phyloP scores from a whole-genome alignment of 106 monocot genomes.

The Ottelia alismoides region DNA sequence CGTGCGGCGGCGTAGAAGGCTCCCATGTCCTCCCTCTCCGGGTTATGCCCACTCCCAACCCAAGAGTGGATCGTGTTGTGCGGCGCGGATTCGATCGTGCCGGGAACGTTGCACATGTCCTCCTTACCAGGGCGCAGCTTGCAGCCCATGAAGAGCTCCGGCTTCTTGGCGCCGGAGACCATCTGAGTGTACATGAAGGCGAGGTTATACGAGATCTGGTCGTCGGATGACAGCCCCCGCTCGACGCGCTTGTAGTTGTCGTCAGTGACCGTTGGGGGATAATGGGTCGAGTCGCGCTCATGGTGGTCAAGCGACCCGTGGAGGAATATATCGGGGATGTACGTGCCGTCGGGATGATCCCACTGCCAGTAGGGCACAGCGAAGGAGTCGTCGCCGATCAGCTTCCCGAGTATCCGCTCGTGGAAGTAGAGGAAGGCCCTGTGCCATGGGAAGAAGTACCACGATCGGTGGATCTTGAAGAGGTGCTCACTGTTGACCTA shows the following conservation, averaged over 20 bases:
- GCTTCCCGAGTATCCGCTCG: conserved; percentile 25
- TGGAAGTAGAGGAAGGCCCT: conserved; percentile 25
- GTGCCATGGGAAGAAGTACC: conserved; percentile 25
- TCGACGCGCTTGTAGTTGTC: background rate
- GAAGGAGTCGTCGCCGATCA: conserved; percentile 23
- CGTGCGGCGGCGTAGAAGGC: conserved; percentile 12
- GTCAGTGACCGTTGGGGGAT: background rate
- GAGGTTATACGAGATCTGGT: conserved; percentile 12
- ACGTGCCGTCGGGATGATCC: conserved; percentile 18
- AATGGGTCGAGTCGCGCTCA: conserved; percentile 4
- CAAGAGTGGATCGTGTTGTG: conserved; percentile 7
- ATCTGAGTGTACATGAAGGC: conserved; percentile 25
- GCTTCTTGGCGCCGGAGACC: conserved; percentile 7
- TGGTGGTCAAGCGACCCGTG: background rate
- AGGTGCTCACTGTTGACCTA: conserved; percentile 6
- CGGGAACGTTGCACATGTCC: conserved; percentile 5
- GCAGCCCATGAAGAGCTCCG: conserved; percentile 15
- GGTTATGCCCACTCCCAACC: background rate
- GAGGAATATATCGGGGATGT: conserved; percentile 13
- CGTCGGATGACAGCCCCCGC: background rate
- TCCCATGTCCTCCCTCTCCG: conserved; percentile 6
- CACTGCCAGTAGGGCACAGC: conserved; percentile 28
- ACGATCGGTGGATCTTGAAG: conserved; percentile 18
- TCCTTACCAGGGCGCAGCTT: conserved; percentile 6
- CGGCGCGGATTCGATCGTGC: conserved; percentile 5